Percentiles rank a stretch among this genome's conserved stretches.
These are phyloP conservation scores for Aspergillus luchuensis DNA, from an alignment of 2,329 filamentous ascomycete species.

Conservation along the genomic window DNA sequence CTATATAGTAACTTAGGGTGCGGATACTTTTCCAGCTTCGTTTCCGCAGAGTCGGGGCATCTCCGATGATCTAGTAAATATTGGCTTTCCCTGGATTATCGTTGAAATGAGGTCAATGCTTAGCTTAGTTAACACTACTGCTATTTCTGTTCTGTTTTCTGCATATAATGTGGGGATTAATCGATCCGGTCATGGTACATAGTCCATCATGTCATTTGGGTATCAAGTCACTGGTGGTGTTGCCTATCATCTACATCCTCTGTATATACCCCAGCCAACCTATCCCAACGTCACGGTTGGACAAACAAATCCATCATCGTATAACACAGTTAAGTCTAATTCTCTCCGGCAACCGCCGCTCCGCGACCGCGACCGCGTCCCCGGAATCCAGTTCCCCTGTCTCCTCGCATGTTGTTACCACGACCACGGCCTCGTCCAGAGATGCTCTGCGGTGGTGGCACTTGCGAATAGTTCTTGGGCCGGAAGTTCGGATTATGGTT, in stretches of 20 bases:
- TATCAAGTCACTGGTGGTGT: background rate
- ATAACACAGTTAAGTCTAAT: background rate
- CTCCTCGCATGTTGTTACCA: constrained; percentile 24
- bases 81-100: background rate
- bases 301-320: background rate
- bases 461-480: constrained; percentile 55
- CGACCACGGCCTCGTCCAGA: constrained; percentile 39
- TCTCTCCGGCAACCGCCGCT: constrained; percentile 15
- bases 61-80: background rate
- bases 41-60: constrained; percentile 5
- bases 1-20: background rate
- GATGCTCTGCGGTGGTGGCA: constrained; percentile 50
- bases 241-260: background rate
- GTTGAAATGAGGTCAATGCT: background rate
- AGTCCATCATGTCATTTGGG: background rate
- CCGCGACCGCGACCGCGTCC: constrained; percentile 36
- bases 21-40: constrained; percentile 12
- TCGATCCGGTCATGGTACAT: background rate
- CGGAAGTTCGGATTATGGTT: constrained; percentile 59
- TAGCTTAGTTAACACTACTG: background rate
- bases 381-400: constrained; percentile 35
- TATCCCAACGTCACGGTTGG: background rate
- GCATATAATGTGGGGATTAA: background rate
- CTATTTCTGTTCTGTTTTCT: background rate
- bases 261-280: background rate